Evolutionary conservation across 257 asterid species (phyloP).

Genomic region (Nyctanthes arbortristis): DNA sequence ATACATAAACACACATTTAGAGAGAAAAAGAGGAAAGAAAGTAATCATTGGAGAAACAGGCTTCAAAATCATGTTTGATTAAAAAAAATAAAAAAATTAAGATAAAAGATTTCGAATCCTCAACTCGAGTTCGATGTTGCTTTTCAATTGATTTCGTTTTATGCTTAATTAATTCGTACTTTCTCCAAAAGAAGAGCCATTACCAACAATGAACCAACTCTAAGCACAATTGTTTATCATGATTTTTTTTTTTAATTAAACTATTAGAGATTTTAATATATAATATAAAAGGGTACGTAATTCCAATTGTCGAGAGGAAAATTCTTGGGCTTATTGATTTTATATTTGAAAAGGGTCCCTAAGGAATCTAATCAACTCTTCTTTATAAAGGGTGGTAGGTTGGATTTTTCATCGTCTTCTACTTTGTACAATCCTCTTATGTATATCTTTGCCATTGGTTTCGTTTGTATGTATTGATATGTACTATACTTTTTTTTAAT

Average conservation of each 20-base stretch:
- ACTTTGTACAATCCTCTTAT: slow-evolving; percentile 36
- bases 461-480: slow-evolving; percentile 21
- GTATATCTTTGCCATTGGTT: slow-evolving; percentile 31
- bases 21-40: slow-evolving; percentile 6
- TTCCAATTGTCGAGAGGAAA: slow-evolving; percentile 31
- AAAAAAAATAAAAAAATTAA: slow-evolving; percentile 26
- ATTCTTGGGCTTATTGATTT: slow-evolving; percentile 31
- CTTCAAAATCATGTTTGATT: slow-evolving; percentile 19
- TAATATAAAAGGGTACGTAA: slow-evolving; percentile 28
- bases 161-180: background rate
- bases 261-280: slow-evolving; percentile 16
- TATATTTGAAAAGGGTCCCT: slow-evolving; percentile 31
- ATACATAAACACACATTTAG: background rate
- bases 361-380: slow-evolving; percentile 53
- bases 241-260: background rate
- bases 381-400: slow-evolving; percentile 26
- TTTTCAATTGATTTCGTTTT: slow-evolving; percentile 34
- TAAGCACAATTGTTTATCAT: slow-evolving; percentile 22
- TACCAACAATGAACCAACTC: slow-evolving; percentile 59
- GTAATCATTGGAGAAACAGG: slow-evolving; percentile 30
- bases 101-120: slow-evolving; percentile 37
- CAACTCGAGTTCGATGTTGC: slow-evolving; percentile 43
- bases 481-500: no score
- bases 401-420: slow-evolving; percentile 52
- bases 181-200: slow-evolving; percentile 52